These are phyloP conservation scores for Parmelia sp. DNA, from an alignment of 495 filamentous ascomycete species.

Conservation along the genomic window DNA sequence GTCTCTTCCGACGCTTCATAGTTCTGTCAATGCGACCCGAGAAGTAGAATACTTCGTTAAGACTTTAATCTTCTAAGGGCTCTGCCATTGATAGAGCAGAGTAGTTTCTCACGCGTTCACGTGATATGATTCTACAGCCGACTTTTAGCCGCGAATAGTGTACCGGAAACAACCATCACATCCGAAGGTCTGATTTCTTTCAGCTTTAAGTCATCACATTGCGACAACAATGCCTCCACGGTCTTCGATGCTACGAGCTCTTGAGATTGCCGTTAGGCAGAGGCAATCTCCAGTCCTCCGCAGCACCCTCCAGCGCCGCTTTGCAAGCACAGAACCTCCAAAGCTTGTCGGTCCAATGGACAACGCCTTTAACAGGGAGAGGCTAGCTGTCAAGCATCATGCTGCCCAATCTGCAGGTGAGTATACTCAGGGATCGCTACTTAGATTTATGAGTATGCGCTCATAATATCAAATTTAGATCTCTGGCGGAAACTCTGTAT, in stretches of 20 bases:
- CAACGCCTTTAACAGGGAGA: conserved; percentile 85
- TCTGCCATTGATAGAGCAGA: not conserved
- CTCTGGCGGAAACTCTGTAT: conserved; percentile 91
- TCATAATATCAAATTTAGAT: conserved; percentile 43
- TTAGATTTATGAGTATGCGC: not conserved
- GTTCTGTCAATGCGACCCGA: conserved; percentile 20
- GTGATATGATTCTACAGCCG: not conserved
- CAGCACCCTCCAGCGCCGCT: conserved; percentile 57
- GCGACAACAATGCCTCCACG: conserved; percentile 50
- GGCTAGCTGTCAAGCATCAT: conserved; percentile 77
- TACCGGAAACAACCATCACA: too few relatives aligned
- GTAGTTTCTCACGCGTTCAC: not conserved
- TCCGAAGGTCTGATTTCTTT: too few relatives aligned
- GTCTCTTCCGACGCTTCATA: conserved; percentile 27
- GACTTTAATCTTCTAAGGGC: not conserved
- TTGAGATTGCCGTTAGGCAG: conserved; percentile 52
- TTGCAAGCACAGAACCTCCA: conserved; percentile 50
- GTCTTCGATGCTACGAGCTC: conserved; percentile 53
- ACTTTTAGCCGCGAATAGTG: not conserved
- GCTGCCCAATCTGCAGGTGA: conserved; percentile 71
- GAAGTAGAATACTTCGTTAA: not conserved
- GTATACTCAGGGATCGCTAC: not conserved
- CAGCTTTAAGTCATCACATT: not conserved
- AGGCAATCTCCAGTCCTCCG: conserved; percentile 51
- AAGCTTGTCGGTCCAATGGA: conserved; percentile 51